Evolutionary conservation across 306 rosid species (phyloP), one percentile per base, ranked within the genome.

Genomic region (Sophora flavescens): DNA sequence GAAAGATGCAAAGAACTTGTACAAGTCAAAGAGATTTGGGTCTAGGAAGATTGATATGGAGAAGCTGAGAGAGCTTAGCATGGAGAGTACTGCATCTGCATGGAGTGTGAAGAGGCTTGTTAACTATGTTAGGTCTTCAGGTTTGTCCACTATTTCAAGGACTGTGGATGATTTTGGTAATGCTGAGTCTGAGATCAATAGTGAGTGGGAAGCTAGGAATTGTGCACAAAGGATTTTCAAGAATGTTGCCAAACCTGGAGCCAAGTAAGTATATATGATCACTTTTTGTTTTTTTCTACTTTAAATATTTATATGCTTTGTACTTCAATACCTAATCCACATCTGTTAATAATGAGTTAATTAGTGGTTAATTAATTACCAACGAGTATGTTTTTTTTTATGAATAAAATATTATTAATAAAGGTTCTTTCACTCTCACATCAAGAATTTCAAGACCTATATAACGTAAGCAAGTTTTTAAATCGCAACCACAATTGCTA

Each of bases 201-300:
- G 90, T 35, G 90, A 86, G 74, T 84, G 84, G 90, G 84, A 86
- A n/a, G 90, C 90, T 30, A 71, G 87, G 30, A 84, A 60, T 58
- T 84, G 82, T 61, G 87, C 90, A 0, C 84, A 81, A 11, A 81
- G 50, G 82, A 84, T 86, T 2, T 86, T 86, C 81, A 86, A 84
- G 65, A 86, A 86, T 42, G 90, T 86, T 48, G 87, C 90, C 18
- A 86, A 86, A 78, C 86, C 90, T 62, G 82, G 30, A 71, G 90
- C 90, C 81, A 86, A 81, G 90, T 86, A 81, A 70, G 78, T 71
- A 0, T 39, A 8, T 22, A 44, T 44, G 14, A 44, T 10, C 30
- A 16, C 5, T 6, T n/a, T n/a, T n/a, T 3, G 0, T 42, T 42
- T 8, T 8, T 9, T 8, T 2, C 8, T 0, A 42, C 22, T 22